Evolutionary conservation across 176 grass and related monocot species (phyloP).

Genomic region (Rhynchospora tenuis): DNA sequence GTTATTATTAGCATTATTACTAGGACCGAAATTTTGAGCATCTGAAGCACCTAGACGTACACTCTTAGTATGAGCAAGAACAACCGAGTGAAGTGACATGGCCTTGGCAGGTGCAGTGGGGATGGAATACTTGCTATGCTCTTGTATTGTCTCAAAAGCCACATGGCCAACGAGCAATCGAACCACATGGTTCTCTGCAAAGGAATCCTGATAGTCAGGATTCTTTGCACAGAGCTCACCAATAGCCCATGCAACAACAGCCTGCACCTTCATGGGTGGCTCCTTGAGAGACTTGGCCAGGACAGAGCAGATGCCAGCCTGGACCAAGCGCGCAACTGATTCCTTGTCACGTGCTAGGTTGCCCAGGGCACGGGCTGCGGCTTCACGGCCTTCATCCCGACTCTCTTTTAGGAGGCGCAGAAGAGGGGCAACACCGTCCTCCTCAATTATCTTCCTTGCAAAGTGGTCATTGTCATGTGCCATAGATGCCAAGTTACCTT

Average conservation of each 20-base stretch:
- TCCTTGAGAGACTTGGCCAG: constrained; percentile 86
- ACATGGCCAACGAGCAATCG: constrained; percentile 77
- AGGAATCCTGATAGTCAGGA: constrained; percentile 70
- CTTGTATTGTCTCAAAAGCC: constrained; percentile 90
- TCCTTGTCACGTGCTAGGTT: constrained; percentile 59
- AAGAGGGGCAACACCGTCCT: constrained; percentile 73
- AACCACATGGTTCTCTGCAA: constrained; percentile 65
- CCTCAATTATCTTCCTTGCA: constrained; percentile 76
- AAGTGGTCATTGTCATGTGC: constrained; percentile 72
- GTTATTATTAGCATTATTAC: not conserved
- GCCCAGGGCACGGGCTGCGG: constrained; percentile 62
- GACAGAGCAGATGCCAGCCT: constrained; percentile 62
- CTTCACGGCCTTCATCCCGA: constrained; percentile 64
- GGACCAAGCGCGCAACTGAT: constrained; percentile 63
- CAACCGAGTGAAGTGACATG: constrained; percentile 62
- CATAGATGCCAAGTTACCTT: constrained; percentile 60
- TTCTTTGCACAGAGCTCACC: constrained; percentile 71
- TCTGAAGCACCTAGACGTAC: not conserved
- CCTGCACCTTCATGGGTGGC: constrained; percentile 81
- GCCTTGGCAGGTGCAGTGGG: constrained; percentile 24
- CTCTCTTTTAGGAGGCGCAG: constrained; percentile 73
- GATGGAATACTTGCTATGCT: constrained; percentile 84
- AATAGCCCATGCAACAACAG: constrained; percentile 66
- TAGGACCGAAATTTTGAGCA: not conserved
- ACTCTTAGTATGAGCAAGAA: constrained; percentile 48